Percentiles rank a stretch among this genome's conserved stretches.
phyloP scores from a whole-genome alignment of 208 protist species.

The Acanthamoeba divionensis region DNA sequence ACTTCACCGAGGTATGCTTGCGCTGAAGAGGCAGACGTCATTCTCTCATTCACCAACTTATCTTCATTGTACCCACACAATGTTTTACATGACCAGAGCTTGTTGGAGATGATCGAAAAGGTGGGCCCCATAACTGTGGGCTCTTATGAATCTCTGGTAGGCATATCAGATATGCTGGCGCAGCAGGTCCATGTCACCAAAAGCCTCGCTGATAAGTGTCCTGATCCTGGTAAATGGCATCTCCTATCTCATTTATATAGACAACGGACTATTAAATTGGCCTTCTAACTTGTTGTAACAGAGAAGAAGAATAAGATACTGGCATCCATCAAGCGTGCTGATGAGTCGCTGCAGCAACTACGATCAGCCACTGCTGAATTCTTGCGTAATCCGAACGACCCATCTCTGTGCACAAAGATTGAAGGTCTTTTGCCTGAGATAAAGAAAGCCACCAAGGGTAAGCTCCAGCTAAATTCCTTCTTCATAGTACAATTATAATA shows the following conservation, averaged over 20 bases:
- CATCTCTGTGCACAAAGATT: background rate
- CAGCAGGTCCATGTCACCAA: slow-evolving; percentile 24
- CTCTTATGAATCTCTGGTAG: background rate
- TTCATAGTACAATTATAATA: too few relatives aligned
- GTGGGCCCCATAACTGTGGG: background rate
- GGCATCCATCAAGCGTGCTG: background rate
- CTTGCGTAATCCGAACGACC: slow-evolving; percentile 10
- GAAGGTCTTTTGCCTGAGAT: background rate
- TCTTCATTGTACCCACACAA: too few relatives aligned
- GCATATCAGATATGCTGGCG: background rate
- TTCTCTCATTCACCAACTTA: too few relatives aligned
- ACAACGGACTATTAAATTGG: background rate
- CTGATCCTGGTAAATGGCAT: too few relatives aligned
- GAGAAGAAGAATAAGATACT: background rate
- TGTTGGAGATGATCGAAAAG: background rate
- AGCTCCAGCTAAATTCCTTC: too few relatives aligned
- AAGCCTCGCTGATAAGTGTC: background rate
- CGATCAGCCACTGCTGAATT: background rate
- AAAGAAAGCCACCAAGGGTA: background rate
- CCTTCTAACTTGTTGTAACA: background rate
- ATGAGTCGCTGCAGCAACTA: background rate
- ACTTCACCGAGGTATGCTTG: background rate
- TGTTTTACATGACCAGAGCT: too few relatives aligned
- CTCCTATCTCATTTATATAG: too few relatives aligned
- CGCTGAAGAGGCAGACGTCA: too few relatives aligned